Evolutionary conservation across 2,329 filamentous ascomycete species (phyloP), one percentile per base, ranked within the genome.

Genomic region (Hortaea werneckii): DNA sequence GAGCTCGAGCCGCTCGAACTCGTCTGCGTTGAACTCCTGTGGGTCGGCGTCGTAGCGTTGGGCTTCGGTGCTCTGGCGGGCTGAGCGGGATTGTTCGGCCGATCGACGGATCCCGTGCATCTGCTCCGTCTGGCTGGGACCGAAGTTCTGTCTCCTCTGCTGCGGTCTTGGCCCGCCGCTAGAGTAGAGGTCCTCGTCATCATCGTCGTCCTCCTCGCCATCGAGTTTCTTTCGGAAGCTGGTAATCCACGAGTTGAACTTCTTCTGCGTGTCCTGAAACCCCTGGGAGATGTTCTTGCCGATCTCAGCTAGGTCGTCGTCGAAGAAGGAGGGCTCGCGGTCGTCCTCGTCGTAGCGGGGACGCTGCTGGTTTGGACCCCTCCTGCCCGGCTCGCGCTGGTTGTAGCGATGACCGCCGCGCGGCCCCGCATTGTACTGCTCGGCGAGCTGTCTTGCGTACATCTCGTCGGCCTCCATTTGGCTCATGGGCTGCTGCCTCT

Each of bases 41-140:
- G 90, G 92, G 63, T 98, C 92, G 28, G 89, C 88, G 64, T 98
- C 92, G 62, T 98, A 98, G 47, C 87, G 82, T 56, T 89, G 84
- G 51, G 89, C 87, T 64, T 96, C 90, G 37, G 83, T 83, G 63
- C 89, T 95, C 57, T 85, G 78, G 56, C 71, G 63, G 20, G 37
- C n/a, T 10, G 9, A 9, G n/a, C 8, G 9, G 28, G 20, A 29
- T 1, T 40, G 26, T 29, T 59, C 59, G 6, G 59, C 54, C 29
- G 56, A 58, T 44, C 55, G 61, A 34, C 60, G 52, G 32, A 64
- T 63, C 37, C 64, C 65, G 50, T 67, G 63, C 45, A 62, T 62
- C 55, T 65, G 71, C 56, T 59, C 61, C 50, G 49, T 62, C 54
- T 54, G 63, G 48, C 56, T 66, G 42, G 57, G 44, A 12, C 58